Evolutionary conservation across 306 rosid genomes (phyloP), one percentile per base, ranked within the genome.

Genomic region (Castanopsis chinensis): DNA sequence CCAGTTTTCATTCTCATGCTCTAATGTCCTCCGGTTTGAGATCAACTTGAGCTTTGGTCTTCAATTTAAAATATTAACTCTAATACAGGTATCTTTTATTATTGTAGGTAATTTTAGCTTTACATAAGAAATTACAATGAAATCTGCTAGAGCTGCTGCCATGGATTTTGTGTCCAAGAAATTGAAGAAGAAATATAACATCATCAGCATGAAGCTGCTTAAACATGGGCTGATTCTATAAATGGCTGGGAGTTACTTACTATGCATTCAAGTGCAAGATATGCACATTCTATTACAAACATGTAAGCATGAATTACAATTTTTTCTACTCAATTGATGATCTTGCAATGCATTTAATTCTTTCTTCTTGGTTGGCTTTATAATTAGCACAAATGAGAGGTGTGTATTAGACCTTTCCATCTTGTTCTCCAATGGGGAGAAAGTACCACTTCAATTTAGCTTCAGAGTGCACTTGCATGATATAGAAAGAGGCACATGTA

Each of bases 161-260:
- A 93, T 95, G 99, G 93, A 93, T 79, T 93, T 91, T 73, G 98
- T 95, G 65, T 92, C 97, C 14, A 95, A 95, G 96, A 95, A 93
- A 28, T 85, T 91, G 74, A 95, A 93, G 90, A 93, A 92, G 89
- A 95, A 93, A 87, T 93, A 93, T 88, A 95, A 95, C 88, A 93
- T 93, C 21, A 91, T 93, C 2, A 93, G 91, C 83, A 95, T 74
- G 96, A 95, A 83, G 94, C 99, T 53, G 98, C 98, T 57, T 96
- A 91, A 87, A 91, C 97, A 77, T 95, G 99, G 99, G 97, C 90
- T 51, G 86, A 89, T 76, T 98, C 96, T 84, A 90, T 93, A 69
- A 70, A 91, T 78, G 97, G 98, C 59, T 90, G 94, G 56, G 94
- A 91, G n/a, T 95, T 89, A 86, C 94, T 91, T 52, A 96, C 98